Base-by-base conservation (phyloP, 257 asterid species). In the Nicotiana undulata region DNA sequence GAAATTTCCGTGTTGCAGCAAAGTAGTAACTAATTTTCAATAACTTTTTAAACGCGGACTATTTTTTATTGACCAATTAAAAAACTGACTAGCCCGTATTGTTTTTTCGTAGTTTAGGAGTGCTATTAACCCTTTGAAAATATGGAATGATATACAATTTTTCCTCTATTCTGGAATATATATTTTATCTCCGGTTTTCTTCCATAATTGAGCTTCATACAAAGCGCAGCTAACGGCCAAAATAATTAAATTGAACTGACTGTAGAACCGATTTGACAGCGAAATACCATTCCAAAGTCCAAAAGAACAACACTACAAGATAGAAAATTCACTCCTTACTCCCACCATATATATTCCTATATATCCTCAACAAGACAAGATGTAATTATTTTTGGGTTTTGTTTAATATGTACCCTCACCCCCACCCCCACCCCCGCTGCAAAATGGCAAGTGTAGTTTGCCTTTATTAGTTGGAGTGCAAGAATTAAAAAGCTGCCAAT, bases 391-490 rank as follows among this genome's bases (percentile, higher is more conserved):
- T 70, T 40, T 70, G 32, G 58, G 58, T 72, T 6, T 0, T 70
- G 46, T 12, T 68, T n/a, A 40, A 9, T 55, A 37, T 67, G 11
- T 61, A 22, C 60, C 78, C 77, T n/a, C n/a, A n/a, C n/a, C n/a
- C n/a, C 78, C 46, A 72, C 59, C 59, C 77, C 77, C 46, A 72
- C 60, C 15, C 40, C 40, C 60, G 24, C 60, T 22, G 78, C 16
- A 72, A 72, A 49, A 46, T 72, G 29, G 78, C 59, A 0, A 60
- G 9, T 79, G 75, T 63, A 46, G 40, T 79, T 79, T 60, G 34
- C 51, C 51, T 66, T 67, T 67, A 67, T 67, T 79, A 79, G 82
- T 79, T 79, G 82, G 82, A 79, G 82, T 79, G 76, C 76, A 79
- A 79, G 82, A 18, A 79, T 61, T 32, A 63, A 61, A 79, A 79